A percentile compares a stretch with the other conserved stretches of the same genome.
These are phyloP conservation scores for Podosphaera fusca DNA, from an alignment of 2,329 filamentous ascomycete genomes.

Conservation along the genomic window DNA sequence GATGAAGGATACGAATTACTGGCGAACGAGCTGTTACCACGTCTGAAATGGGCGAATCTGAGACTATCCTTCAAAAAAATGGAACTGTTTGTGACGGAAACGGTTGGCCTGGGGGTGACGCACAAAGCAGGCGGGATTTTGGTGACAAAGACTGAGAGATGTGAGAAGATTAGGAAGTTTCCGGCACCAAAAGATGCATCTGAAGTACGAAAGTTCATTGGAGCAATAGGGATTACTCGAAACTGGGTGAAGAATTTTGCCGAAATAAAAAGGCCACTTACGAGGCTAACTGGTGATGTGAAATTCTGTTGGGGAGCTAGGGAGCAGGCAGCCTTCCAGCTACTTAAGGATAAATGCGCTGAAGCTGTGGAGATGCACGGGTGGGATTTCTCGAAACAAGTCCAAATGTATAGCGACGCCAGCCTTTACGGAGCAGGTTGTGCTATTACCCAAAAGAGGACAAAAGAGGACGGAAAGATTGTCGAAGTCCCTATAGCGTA, in stretches of 20 bases:
- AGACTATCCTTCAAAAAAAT: not conserved
- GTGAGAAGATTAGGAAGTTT: not conserved
- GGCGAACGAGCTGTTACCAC: not conserved
- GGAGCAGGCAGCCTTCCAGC: not conserved
- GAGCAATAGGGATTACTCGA: not conserved
- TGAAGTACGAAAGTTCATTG: not conserved
- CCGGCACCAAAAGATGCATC: not conserved
- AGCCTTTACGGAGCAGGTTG: conserved; percentile 2
- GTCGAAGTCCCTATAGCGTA: too few species aligned
- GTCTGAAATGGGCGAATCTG: not conserved
- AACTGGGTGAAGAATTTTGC: not conserved
- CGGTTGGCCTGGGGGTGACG: not conserved
- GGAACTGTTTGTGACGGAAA: not conserved
- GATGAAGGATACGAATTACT: not conserved
- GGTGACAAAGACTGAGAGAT: not conserved
- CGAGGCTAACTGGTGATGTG: not conserved
- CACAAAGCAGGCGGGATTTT: not conserved
- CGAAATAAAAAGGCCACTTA: not conserved
- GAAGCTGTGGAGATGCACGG: not conserved
- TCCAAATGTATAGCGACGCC: not conserved
- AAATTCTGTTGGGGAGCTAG: not conserved
- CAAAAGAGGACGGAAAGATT: too few species aligned
- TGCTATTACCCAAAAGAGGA: conserved; percentile 1
- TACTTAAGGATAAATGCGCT: not conserved
- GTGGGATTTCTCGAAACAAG: not conserved